phyloP scores from a whole-genome alignment of 192 early-diverging fungal species.

The Backusella mclennaniae region DNA sequence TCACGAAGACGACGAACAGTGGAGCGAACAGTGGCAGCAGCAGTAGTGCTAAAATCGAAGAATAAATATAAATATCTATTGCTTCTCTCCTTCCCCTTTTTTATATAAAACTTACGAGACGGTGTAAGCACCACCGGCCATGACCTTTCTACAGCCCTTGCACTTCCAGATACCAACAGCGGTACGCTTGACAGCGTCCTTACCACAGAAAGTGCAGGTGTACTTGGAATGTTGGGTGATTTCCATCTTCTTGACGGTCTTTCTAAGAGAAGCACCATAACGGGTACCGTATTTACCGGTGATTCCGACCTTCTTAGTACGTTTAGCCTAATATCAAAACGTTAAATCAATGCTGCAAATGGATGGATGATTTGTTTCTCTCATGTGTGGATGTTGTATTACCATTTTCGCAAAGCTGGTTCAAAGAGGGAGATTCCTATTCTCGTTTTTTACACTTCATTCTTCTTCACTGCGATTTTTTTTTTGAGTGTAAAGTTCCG shows the following conservation, averaged over 20 bases:
- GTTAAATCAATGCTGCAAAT: conserved; percentile 1
- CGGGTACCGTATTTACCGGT: conserved; percentile 99
- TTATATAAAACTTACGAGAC: conserved; percentile 43
- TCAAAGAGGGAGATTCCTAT: conserved; percentile 14
- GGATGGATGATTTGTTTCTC: conserved; percentile 15
- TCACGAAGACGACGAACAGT: conserved; percentile 98
- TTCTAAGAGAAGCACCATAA: conserved; percentile 99
- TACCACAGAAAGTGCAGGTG: conserved; percentile 99
- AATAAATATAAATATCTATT: not conserved
- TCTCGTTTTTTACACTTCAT: not conserved
- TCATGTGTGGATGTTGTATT: not conserved
- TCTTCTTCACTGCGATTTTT: not conserved
- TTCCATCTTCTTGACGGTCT: conserved; percentile 98
- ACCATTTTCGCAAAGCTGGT: conserved; percentile 14
- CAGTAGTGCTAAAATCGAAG: conserved; percentile 61
- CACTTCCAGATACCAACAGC: conserved; percentile 99
- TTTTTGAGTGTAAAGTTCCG: not conserved
- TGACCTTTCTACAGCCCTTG: conserved; percentile 89
- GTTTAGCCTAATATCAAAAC: conserved; percentile 65
- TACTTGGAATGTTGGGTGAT: conserved; percentile 99
- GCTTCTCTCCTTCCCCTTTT: not conserved
- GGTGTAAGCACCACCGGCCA: conserved; percentile 62
- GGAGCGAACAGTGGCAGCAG: conserved; percentile 87
- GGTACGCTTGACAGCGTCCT: conserved; percentile 92
- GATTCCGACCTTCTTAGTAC: conserved; percentile 98